Conservation (phyloP, 441 rosid genomes). For the Croton setiger region DNA sequence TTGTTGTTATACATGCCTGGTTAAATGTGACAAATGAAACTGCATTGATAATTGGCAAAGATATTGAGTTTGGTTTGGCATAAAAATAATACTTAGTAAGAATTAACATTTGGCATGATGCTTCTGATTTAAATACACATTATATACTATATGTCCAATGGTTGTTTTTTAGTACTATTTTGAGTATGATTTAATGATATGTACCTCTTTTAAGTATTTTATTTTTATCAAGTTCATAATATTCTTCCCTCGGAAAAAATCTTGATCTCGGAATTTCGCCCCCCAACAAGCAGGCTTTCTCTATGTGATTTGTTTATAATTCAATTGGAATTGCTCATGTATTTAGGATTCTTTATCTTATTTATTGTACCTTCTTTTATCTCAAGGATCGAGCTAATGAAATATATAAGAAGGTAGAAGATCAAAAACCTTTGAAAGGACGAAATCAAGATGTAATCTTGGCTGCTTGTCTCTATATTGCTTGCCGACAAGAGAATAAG, state of each 20-base stretch:
- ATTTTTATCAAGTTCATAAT: not conserved
- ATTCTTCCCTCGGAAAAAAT: not conserved
- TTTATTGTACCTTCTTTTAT: not conserved
- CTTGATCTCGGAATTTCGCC: not conserved
- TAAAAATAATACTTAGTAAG: not conserved
- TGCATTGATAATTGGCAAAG: not conserved
- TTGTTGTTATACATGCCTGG: not conserved
- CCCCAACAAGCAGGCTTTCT: not conserved
- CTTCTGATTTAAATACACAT: constrained; percentile 7
- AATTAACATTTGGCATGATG: not conserved
- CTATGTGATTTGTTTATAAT: not conserved
- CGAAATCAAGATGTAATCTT: constrained; percentile 25
- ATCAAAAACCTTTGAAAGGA: constrained; percentile 28
- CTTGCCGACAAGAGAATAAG: constrained; percentile 41
- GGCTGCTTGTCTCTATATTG: constrained; percentile 35
- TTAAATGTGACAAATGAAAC: not conserved
- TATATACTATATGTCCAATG: not conserved
- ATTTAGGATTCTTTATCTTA: not conserved
- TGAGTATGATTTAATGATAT: constrained; percentile 1
- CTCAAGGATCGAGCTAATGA: constrained; percentile 30
- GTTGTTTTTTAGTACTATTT: not conserved
- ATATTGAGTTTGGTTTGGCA: not conserved
- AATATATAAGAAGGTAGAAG: constrained; percentile 28
- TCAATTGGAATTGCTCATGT: not conserved
- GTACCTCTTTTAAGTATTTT: not conserved